Evolutionary conservation across 352 stramenopile genomes (phyloP).

Genomic region (Blastocystis sp.): DNA sequence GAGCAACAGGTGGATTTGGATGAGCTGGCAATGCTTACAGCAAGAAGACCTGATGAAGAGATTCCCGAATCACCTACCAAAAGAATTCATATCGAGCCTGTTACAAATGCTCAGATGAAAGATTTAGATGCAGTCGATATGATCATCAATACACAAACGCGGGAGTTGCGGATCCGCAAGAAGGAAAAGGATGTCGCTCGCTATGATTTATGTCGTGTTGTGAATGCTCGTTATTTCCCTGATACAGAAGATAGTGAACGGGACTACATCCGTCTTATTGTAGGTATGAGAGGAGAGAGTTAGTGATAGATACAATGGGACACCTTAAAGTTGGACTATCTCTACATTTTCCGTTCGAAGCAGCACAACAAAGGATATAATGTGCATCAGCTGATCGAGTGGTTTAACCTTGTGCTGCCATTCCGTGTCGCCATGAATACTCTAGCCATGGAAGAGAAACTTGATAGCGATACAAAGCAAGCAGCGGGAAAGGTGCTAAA

Average conservation of each 20-base stretch:
- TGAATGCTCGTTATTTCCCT: conserved; percentile 49
- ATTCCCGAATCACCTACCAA: background rate
- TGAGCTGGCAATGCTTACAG: background rate
- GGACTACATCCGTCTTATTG: conserved; percentile 37
- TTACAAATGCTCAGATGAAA: conserved; percentile 41
- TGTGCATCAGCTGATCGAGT: conserved; percentile 41
- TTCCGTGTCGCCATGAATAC: background rate
- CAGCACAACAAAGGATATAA: conserved; percentile 2
- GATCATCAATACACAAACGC: conserved; percentile 43
- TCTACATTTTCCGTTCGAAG: conserved; percentile 31
- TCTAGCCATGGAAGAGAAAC: background rate
- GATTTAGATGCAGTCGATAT: conserved; percentile 4
- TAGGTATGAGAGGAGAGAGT: background rate
- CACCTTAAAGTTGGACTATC: conserved; percentile 33
- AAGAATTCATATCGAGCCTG: background rate
- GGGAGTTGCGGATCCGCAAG: conserved; percentile 21
- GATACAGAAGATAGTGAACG: background rate
- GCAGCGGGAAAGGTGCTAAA: background rate
- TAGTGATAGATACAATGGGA: conserved; percentile 47
- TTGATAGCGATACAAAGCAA: background rate
- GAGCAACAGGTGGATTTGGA: conserved; percentile 16
- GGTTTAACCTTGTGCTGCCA: conserved; percentile 30
- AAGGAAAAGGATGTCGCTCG: conserved; percentile 17
- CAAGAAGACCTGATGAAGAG: background rate
- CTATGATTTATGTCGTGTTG: conserved; percentile 41